A percentile compares a stretch with the other conserved stretches of the same genome.
These are phyloP conservation scores for Yamadazyma jaroonii DNA, from an alignment of 1,139 yeast species.

Conservation along the genomic window DNA sequence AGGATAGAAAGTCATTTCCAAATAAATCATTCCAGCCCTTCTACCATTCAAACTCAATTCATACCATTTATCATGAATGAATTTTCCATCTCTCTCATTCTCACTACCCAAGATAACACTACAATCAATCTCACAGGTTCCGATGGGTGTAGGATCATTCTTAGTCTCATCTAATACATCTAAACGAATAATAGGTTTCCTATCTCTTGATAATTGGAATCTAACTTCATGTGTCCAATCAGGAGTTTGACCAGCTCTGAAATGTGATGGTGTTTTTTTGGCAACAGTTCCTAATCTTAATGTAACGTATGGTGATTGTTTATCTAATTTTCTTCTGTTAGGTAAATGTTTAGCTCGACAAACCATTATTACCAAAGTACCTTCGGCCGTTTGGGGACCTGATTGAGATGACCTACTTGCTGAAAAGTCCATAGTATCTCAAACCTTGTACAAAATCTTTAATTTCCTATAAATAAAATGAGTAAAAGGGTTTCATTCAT, in stretches of 20 bases:
- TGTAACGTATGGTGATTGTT: slow-evolving; percentile 85
- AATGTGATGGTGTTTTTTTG: slow-evolving; percentile 66
- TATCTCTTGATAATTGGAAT: slow-evolving; percentile 61
- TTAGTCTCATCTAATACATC: slow-evolving; percentile 87
- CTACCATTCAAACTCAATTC: slow-evolving; percentile 64
- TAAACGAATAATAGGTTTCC: slow-evolving; percentile 61
- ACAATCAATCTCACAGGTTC: slow-evolving; percentile 77
- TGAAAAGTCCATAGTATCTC: neutral
- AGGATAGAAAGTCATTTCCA: slow-evolving; percentile 92
- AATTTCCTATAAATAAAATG: too few species aligned
- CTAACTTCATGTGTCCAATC: slow-evolving; percentile 79
- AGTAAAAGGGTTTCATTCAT: too few species aligned
- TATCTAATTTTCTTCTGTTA: slow-evolving; percentile 76
- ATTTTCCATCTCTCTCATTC: slow-evolving; percentile 67
- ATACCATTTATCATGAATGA: slow-evolving; percentile 75
- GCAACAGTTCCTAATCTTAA: slow-evolving; percentile 80
- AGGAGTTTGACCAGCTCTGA: slow-evolving; percentile 90
- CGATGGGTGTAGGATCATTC: slow-evolving; percentile 81
- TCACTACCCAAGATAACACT: slow-evolving; percentile 55
- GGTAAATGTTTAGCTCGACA: slow-evolving; percentile 72
- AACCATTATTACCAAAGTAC: slow-evolving; percentile 44
- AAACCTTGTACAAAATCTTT: neutral
- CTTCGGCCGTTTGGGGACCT: slow-evolving; percentile 40
- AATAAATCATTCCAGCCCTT: slow-evolving; percentile 83
- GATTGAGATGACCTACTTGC: neutral